These are phyloP conservation scores for Vitis riparia DNA, from an alignment of 164 flowering plant species.

Conservation along the genomic window DNA sequence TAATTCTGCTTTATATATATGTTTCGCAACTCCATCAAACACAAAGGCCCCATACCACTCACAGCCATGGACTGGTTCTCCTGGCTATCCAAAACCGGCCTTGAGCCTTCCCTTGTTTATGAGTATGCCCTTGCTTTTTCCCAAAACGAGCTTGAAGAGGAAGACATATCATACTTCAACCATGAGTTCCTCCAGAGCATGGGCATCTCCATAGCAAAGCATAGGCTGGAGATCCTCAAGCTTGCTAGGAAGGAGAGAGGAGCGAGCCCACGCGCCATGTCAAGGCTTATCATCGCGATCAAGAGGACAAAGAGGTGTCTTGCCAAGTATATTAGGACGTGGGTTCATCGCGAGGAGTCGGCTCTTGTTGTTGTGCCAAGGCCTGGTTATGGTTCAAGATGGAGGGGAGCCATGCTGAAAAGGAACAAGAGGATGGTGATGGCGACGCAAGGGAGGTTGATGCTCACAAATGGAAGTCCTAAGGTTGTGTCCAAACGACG, in stretches of 20 bases:
- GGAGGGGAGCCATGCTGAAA: conserved; percentile 63
- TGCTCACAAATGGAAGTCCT: conserved; percentile 57
- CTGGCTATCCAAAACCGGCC: conserved; percentile 61
- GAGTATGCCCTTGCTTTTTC: conserved; percentile 56
- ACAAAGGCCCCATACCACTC: no score
- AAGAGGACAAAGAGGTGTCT: conserved; percentile 53
- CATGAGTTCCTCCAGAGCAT: conserved; percentile 77
- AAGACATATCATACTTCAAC: conserved; percentile 58
- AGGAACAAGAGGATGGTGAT: conserved; percentile 43
- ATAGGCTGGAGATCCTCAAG: conserved; percentile 68
- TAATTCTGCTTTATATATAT: conserved; percentile 4
- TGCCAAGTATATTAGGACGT: conserved; percentile 35
- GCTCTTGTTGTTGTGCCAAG: conserved; percentile 53
- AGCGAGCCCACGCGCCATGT: conserved; percentile 30
- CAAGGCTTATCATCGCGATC: conserved; percentile 48
- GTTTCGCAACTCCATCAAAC: background rate
- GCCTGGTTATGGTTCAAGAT: conserved; percentile 38
- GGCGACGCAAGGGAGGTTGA: conserved; percentile 40
- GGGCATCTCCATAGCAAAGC: conserved; percentile 73
- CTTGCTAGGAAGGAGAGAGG: conserved; percentile 54
- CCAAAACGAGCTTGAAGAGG: conserved; percentile 63
- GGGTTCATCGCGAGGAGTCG: conserved; percentile 47
- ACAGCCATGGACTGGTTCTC: conserved; percentile 62
- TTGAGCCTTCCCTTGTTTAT: conserved; percentile 53
- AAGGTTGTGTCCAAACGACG: conserved; percentile 8